Conservation (phyloP, 345 rosid species). For the Populus alba region DNA sequence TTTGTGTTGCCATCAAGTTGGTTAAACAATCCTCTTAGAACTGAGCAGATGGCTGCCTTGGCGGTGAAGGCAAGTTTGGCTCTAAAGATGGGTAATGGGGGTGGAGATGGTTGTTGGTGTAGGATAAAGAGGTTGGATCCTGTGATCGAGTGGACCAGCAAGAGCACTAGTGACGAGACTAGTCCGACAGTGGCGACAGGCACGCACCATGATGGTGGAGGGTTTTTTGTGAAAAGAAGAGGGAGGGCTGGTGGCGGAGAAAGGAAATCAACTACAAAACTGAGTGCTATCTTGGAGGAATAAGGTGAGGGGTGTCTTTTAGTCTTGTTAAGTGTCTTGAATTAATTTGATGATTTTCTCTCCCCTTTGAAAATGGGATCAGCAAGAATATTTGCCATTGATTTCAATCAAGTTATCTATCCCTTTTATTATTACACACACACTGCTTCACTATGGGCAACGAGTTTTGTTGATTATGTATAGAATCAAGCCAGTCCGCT, state of each 20-base stretch:
- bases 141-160: neutral
- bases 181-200: neutral
- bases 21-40: slow-evolving; percentile 18
- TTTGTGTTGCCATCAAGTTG: slow-evolving; percentile 26
- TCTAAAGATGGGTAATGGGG: slow-evolving; percentile 7
- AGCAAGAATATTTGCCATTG: neutral
- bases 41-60: slow-evolving; percentile 35
- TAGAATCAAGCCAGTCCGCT: too few relatives aligned
- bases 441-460: too few relatives aligned
- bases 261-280: neutral
- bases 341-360: neutral
- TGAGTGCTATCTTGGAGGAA: slow-evolving; percentile 14
- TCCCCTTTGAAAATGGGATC: neutral
- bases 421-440: neutral
- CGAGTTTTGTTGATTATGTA: too few relatives aligned
- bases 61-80: slow-evolving; percentile 40
- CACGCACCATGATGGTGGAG: neutral
- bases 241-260: neutral
- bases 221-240: neutral
- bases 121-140: neutral
- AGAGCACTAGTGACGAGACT: neutral
- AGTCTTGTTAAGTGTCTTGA: neutral
- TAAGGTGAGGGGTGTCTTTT: neutral
- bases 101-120: neutral
- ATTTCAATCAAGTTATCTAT: neutral